phyloP scores from a whole-genome alignment of 2,329 filamentous ascomycete species.

The Aschersonia sp. region DNA sequence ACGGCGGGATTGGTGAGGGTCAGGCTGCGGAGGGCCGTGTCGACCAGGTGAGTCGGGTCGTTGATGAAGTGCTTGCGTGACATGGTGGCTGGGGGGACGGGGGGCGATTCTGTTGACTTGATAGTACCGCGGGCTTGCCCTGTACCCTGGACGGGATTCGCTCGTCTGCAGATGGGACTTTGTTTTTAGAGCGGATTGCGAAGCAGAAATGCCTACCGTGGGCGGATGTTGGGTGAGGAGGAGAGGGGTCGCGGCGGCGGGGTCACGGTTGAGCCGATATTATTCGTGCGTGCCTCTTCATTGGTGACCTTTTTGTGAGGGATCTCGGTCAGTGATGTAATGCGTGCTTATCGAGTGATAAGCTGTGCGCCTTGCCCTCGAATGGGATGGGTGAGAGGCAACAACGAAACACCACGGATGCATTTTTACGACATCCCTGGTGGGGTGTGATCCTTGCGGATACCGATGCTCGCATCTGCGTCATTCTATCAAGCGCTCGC shows the following conservation, averaged over 20 bases:
- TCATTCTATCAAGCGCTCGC: background rate
- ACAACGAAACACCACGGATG: too few relatives aligned
- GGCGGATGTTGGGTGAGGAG: too few relatives aligned
- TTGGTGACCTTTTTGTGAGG: background rate
- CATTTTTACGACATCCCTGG: background rate
- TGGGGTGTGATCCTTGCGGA: background rate
- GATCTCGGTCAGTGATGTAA: too few relatives aligned
- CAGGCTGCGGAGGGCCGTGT: conserved; percentile 59
- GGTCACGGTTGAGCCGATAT: background rate
- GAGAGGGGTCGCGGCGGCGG: too few relatives aligned
- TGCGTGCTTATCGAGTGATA: too few relatives aligned
- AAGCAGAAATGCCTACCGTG: too few relatives aligned
- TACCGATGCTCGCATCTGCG: background rate
- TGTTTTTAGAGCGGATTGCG: too few relatives aligned
- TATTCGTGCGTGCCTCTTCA: background rate
- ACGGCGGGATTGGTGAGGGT: conserved; percentile 76
- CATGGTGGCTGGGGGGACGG: conserved; percentile 13
- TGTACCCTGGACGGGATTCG: too few relatives aligned
- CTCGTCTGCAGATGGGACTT: too few relatives aligned
- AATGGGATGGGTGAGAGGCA: too few relatives aligned
- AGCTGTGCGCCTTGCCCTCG: too few relatives aligned
- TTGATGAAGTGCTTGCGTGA: conserved; percentile 79
- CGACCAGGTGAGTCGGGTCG: conserved; percentile 66
- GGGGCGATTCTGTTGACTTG: background rate
- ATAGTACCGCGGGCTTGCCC: too few relatives aligned